These are phyloP conservation scores for Themeda triandra DNA, from an alignment of 176 grass and related monocot genomes.

Conservation along the genomic window DNA sequence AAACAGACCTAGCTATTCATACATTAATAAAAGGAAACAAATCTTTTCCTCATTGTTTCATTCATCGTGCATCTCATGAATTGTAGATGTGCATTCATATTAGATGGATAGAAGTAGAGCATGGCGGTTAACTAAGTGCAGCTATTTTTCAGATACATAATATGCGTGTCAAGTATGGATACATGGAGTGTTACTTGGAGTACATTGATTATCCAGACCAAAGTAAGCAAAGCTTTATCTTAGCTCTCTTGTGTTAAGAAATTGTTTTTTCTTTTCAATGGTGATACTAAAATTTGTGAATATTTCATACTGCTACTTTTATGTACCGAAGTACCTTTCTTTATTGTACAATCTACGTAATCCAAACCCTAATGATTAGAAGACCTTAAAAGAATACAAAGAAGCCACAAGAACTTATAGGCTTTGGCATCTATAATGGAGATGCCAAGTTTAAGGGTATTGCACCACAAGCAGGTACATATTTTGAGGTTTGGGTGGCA, in stretches of 20 bases:
- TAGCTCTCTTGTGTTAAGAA: background rate
- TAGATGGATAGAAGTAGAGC: background rate
- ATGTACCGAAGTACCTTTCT: background rate
- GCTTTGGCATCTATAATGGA: constrained; percentile 2
- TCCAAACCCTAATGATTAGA: background rate
- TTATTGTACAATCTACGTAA: background rate
- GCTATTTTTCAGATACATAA: constrained; percentile 40
- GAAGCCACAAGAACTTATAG: background rate
- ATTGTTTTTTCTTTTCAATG: background rate
- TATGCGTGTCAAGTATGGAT: constrained; percentile 12
- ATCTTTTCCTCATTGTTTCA: background rate
- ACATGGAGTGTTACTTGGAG: constrained; percentile 46
- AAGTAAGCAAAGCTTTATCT: constrained; percentile 39
- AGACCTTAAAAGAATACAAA: background rate
- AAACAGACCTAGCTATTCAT: background rate
- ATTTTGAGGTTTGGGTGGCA: background rate
- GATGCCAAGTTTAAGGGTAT: background rate
- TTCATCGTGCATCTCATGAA: background rate
- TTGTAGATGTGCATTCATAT: background rate
- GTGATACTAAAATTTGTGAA: background rate
- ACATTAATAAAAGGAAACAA: background rate
- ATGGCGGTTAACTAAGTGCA: background rate
- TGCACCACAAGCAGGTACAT: background rate
- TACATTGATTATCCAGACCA: constrained; percentile 59
- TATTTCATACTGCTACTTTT: background rate